phyloP scores from a whole-genome alignment of 371 early-diverging fungal species.

The Choanephora cucurbitarum region DNA sequence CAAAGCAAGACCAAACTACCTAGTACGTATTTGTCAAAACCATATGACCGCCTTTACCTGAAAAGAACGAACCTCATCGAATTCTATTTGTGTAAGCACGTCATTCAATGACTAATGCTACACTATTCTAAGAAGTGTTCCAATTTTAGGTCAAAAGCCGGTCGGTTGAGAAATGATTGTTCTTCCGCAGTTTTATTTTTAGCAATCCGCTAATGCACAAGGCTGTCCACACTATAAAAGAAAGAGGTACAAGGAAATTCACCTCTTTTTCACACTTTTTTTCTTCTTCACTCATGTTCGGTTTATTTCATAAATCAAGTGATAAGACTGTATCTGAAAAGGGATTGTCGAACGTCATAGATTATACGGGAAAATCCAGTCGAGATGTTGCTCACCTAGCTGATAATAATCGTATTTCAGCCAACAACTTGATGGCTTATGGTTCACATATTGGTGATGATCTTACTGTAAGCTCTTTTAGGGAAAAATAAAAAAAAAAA shows the following conservation, averaged over 20 bases:
- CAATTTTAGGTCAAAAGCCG: no score
- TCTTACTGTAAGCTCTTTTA: conserved; percentile 31
- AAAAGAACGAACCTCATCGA: no score
- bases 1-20: no score
- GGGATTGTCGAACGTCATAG: conserved; percentile 26
- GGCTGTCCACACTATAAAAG: no score
- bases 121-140: background rate
- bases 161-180: no score
- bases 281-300: conserved; percentile 12
- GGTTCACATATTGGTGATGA: conserved; percentile 43
- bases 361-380: conserved; percentile 29
- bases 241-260: no score
- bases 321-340: conserved; percentile 28
- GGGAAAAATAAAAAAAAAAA: background rate
- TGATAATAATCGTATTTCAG: conserved; percentile 32
- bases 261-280: conserved; percentile 8
- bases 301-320: conserved; percentile 21
- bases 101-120: background rate
- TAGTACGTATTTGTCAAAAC: no score
- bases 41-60: no score
- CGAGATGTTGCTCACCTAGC: conserved; percentile 29
- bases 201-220: no score
- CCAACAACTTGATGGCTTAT: conserved; percentile 37
- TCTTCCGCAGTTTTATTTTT: no score
- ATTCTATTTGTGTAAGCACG: no score